Base-by-base conservation (phyloP, 495 filamentous ascomycete species). In the Neohortaea acidophila region DNA sequence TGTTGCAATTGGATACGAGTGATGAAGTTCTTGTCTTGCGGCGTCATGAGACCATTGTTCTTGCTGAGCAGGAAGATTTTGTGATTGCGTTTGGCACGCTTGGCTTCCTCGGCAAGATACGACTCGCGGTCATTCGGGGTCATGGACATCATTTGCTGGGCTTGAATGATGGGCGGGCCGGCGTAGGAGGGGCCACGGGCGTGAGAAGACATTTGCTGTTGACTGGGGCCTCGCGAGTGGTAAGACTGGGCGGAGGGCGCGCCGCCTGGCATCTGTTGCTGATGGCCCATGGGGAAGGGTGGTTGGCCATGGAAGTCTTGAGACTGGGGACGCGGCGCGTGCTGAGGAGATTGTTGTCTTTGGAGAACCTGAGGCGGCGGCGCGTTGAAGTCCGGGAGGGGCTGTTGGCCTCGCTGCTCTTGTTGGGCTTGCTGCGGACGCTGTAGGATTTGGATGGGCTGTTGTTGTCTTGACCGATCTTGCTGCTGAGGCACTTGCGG, bases 11-110 rank as follows among this genome's bases (percentile, higher is more conserved):
- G 89, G 36, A 99, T 96, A 11, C 91, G 75, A 8, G 91, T 94
- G 41, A 99, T 89, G 55, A 94, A 99, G 52, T 94, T 99, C 67
- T 99, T 99, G 59, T 99, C 89, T 53, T 93, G 84, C 2, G 91
- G 91, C 14, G 91, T 96, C 89, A 99, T 99, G 39, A 99, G 57
- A 19, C 89, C 91, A 53, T 99, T 96, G 51, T 91, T 86, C 50
- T 77, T 81, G 6, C 91, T 92, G 18, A 99, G 64, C 18, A 89
- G 69, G 51, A 81, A 84, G 38, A 99, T 99, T 64, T 99, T 99
- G 64, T 96, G 87, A 54, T 96, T 96, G 21, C 89, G 75, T 62
- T 99, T 99, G 2, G 91, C 82, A 32, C 91, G 74, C 59, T 84
- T 92, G 8, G 87, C 85, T 55, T 96, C 89, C 48, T 93, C 89